Base-by-base conservation (phyloP, 2,329 filamentous ascomycete genomes). In the Onygenales sp. region DNA sequence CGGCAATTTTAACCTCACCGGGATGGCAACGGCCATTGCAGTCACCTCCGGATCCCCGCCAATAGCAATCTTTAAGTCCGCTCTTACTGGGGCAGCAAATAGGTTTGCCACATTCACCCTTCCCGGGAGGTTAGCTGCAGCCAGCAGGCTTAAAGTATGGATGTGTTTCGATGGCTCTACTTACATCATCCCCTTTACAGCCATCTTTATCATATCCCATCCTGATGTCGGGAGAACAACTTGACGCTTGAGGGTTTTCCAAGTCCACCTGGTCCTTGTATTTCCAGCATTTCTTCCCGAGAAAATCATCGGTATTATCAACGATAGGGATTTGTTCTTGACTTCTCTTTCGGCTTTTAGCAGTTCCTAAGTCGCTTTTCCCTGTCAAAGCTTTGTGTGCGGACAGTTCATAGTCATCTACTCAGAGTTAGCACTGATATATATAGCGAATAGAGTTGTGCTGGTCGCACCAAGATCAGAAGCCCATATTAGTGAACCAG, bases 1-100 rank as follows among this genome's bases (percentile, higher is more conserved):
- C 13, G 7, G 31, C 31, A 49, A 49, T 49, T 11, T 35, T 11
- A 7, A 57, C 57, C 36, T 59, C 57, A 11, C 57, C 57, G 21
- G 51, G 47, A 39, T 59, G 57, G 13, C 57, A 59, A 13, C 54
- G 53, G 7, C 57, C 55, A 32, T 59, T 59, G 32, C 57, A 59
- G 32, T 57, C 42, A 31, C 33, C 45, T 35, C 32, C 36, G 38
- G 42, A 42, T 14, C 57, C 57, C 36, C 57, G 56, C 57, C 56
- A 59, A 2, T 55, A 21, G 47, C 56, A 58, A 41, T 50, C 53
- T 6, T 42, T 44, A 9, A 52, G 55, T 17, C 55, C 50, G 13
- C 55, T 53, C 14, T 56, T 47, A 2, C 49, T 50, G 13, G 57
- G 55, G 44, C 55, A 57, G 47, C 55, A 57, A 32, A 57, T 57